Base-by-base conservation (phyloP, 306 rosid species). In the Chamaecrista fasciculata region DNA sequence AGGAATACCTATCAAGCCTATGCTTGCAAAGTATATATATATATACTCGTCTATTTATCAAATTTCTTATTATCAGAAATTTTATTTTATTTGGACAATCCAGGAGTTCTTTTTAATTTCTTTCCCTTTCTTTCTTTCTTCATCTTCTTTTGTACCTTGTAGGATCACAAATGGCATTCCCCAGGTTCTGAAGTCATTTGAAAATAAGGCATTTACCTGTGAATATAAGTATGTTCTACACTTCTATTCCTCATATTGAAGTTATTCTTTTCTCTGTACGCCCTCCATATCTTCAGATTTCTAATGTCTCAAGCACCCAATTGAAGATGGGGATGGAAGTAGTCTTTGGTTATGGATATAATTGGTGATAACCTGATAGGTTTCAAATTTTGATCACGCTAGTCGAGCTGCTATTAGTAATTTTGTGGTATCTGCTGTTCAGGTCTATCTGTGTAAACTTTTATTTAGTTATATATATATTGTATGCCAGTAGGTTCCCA, bases 1-100 rank as follows among this genome's bases (percentile, higher is more conserved):
- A 47, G 96, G 98, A 84, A 81, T 86, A 69, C 96, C 98, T 56
- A 89, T 92, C 66, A 92, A 86, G 84, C 98, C 98, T 76, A 92
- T 92, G 98, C 98, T 92, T 70, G 96, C 98, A 55, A 92, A 84
- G 98, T 92, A 87, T 70, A 21, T 73, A 23, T 70, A 96, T 92
- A 87, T 70, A 21, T 73, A 23, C 72, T 50, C 66, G 75, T 77
- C 36, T 62, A 56, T 55, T 44, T 33, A 20, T 48, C 64, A 20
- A 18, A 75, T 42, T 50, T 62, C 23, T 50, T 52, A 10, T 80
- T 52, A 69, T 62, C 65, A 12, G 29, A 36, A 69, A 78, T 36
- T 20, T 3, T n/a, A n/a, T 57, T 21, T 57, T 16, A 23, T 57
- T 11, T 57, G 43, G 43, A 57, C 43, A 28, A 57, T 57, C 43